Evolutionary conservation across 2,329 filamentous ascomycete genomes (phyloP).

Genomic region (Fusarium subglutinans): DNA sequence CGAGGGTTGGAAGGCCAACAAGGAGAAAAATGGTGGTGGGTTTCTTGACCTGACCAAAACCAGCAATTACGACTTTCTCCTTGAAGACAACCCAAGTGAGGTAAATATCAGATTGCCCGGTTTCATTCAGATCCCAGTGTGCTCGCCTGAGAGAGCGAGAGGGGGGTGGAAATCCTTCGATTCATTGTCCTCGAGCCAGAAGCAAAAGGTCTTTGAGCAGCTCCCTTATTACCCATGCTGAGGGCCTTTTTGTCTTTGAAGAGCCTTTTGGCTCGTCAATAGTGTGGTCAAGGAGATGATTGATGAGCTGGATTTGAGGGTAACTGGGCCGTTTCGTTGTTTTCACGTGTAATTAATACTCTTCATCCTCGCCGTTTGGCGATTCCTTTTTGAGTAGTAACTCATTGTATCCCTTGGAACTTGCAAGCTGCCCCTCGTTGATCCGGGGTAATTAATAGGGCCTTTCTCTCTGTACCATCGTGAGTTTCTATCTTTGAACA

Average conservation of each 20-base stretch:
- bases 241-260: too few species aligned
- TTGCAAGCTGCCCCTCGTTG: background rate
- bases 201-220: background rate
- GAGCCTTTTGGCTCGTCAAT: too few species aligned
- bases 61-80: too few species aligned
- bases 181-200: background rate
- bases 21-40: too few species aligned
- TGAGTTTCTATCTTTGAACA: too few species aligned
- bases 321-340: background rate
- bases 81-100: too few species aligned
- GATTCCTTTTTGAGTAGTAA: background rate
- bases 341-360: background rate
- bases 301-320: background rate
- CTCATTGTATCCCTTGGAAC: background rate
- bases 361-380: background rate
- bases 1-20: too few species aligned
- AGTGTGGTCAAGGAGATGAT: background rate
- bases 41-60: too few species aligned
- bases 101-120: too few species aligned
- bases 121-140: background rate
- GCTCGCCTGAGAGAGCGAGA: background rate
- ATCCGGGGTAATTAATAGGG: too few species aligned
- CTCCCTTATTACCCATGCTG: background rate
- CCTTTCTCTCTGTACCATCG: too few species aligned
- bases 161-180: background rate